Base-by-base conservation (phyloP, 2,329 filamentous ascomycete genomes). In the Drechmeria coniospora region DNA sequence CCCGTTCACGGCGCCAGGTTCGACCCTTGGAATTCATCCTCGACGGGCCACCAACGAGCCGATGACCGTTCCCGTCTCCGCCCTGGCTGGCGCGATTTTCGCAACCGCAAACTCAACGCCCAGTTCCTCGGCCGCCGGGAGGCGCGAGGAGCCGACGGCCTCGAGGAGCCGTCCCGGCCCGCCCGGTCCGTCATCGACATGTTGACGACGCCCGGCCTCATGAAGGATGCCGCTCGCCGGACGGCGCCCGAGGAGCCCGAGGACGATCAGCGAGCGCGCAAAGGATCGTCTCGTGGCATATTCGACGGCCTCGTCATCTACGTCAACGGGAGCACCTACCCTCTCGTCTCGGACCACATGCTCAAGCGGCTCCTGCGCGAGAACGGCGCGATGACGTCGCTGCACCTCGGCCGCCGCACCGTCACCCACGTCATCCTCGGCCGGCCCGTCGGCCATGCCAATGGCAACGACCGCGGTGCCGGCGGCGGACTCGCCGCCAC, bases 351-450 rank as follows among this genome's bases (percentile, higher is more conserved):
- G 10, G 86, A 94, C 50, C 80, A 92, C 56, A 79, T 71, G 47
- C 66, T 94, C 32, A 92, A 90, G 59, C 74, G 75, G 30, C 51
- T 92, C 11, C 65, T 94, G 21, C 70, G 66, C 5, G 63, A 73
- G 31, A 72, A 92, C 45, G 87, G 86, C 13, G 87, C 73, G 1
- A 61, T 56, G 23, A 61, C 82, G 39, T 76, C 80, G 4, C 65
- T 83, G 20, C 64, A 73, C 32, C 68, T 92, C 8, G 77, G 71
- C 8, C 68, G 82, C 24, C 67, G 73, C 21, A 68, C 65, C 27
- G 81, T 93, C 38, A 92, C 84, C 19, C 86, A 94, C 51, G 79
- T 94, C 35, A 78, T 94, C 31, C 53, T 93, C 5, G 81, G 80
- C 6, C 64, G 57, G 28, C 68, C 71, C 61, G 3, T 48, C 49